phyloP scores from a whole-genome alignment of 2,329 filamentous ascomycete genomes.

The Aspergillus bombycis region DNA sequence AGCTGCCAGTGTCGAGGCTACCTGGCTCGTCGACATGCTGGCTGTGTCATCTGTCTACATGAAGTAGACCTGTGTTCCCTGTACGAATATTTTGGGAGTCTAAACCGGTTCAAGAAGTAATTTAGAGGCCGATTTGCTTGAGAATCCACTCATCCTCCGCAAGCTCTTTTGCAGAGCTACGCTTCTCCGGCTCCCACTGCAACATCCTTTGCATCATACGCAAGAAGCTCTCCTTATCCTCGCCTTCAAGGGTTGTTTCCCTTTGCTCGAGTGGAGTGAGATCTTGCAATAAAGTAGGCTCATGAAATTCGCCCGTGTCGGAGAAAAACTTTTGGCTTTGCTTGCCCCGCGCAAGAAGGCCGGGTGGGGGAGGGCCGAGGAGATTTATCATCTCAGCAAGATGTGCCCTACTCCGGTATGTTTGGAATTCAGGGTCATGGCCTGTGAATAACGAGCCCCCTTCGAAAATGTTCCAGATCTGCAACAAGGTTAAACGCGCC shows the following conservation, averaged over 20 bases:
- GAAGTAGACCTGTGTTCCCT: no score
- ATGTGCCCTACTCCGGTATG: slow-evolving; percentile 50
- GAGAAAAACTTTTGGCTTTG: slow-evolving; percentile 45
- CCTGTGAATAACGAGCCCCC: slow-evolving; percentile 49
- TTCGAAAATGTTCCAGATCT: slow-evolving; percentile 57
- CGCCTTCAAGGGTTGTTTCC: slow-evolving; percentile 42
- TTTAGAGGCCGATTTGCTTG: neutral
- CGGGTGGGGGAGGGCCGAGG: slow-evolving; percentile 47
- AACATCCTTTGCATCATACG: slow-evolving; percentile 41
- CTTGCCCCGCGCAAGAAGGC: slow-evolving; percentile 37
- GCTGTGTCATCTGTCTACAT: no score
- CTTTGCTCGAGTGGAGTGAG: slow-evolving; percentile 36
- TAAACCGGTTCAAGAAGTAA: no score
- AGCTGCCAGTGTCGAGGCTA: no score
- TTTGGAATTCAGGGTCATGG: slow-evolving; percentile 41
- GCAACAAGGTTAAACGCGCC: neutral
- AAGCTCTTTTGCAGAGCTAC: slow-evolving; percentile 35
- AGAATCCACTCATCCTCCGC: slow-evolving; percentile 33
- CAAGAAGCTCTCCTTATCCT: slow-evolving; percentile 36
- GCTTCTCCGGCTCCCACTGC: slow-evolving; percentile 37
- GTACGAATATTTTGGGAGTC: no score
- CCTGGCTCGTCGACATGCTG: no score
- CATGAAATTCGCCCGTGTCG: no score
- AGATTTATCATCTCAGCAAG: slow-evolving; percentile 54
- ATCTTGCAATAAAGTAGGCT: no score